phyloP scores from a whole-genome alignment of 306 rosid species.

The Cicer bijugum region DNA sequence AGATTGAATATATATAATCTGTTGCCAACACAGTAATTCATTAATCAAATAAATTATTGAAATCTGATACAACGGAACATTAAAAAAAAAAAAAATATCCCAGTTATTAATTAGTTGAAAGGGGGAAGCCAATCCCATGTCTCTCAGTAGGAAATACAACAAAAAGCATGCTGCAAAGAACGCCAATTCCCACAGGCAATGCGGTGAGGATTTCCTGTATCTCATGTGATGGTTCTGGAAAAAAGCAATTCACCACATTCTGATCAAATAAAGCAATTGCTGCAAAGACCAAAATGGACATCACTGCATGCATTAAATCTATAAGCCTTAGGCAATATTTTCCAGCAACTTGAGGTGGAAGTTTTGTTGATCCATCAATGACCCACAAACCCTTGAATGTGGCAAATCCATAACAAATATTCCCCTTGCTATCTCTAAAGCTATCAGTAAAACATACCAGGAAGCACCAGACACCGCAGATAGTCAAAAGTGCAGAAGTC shows the following conservation, averaged over 20 bases:
- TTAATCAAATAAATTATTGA: background rate
- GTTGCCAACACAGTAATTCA: constrained; percentile 3
- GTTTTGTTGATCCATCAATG: constrained; percentile 62
- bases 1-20: background rate
- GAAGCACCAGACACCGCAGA: constrained; percentile 64
- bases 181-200: constrained; percentile 74
- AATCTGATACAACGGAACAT: constrained; percentile 11
- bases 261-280: constrained; percentile 73
- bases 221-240: constrained; percentile 65
- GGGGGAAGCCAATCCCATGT: constrained; percentile 84
- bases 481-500: constrained; percentile 56
- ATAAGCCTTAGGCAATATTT: constrained; percentile 56
- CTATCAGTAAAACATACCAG: constrained; percentile 72
- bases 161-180: constrained; percentile 62
- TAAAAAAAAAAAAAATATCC: background rate
- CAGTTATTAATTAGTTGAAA: constrained; percentile 47
- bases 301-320: constrained; percentile 68
- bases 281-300: constrained; percentile 67
- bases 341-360: constrained; percentile 52
- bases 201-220: constrained; percentile 59
- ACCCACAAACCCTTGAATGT: constrained; percentile 68
- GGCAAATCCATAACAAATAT: constrained; percentile 73
- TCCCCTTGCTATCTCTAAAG: constrained; percentile 65
- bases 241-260: constrained; percentile 70
- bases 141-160: constrained; percentile 66